Percentiles rank a stretch among this genome's conserved stretches.
Evolutionary conservation across 176 grass and related monocot genomes (phyloP).

Genomic region (Eleusine indica): DNA sequence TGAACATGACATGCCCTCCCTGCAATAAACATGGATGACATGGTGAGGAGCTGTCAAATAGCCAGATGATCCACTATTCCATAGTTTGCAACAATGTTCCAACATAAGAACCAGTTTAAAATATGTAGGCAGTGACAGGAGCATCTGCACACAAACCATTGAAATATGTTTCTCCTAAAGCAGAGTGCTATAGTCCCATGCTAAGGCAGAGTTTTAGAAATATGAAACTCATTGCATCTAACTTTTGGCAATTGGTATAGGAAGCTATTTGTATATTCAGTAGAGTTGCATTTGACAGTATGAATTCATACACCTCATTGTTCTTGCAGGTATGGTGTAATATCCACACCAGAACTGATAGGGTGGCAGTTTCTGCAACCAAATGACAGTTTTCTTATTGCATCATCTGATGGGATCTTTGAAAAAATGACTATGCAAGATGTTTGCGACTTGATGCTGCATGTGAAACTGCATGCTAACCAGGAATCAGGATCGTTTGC

Average conservation of each 20-base stretch:
- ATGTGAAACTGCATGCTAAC: conserved; percentile 54
- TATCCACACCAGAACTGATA: conserved; percentile 86
- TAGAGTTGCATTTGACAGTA: conserved; percentile 23
- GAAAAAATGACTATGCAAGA: conserved; percentile 93
- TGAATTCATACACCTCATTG: conserved; percentile 36
- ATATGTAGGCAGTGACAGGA: conserved; percentile 1
- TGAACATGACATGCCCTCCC: neutral
- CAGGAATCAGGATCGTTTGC: conserved; percentile 31
- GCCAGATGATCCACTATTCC: neutral
- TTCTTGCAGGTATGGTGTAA: conserved; percentile 80
- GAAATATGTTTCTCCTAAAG: neutral
- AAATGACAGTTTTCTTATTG: conserved; percentile 89
- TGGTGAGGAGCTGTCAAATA: neutral
- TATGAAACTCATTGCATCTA: neutral
- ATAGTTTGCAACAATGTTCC: neutral
- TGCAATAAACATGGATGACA: conserved; percentile 20
- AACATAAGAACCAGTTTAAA: neutral
- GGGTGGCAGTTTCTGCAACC: conserved; percentile 71
- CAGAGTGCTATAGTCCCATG: conserved; percentile 17
- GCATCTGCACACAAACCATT: neutral
- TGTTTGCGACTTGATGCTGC: conserved; percentile 76
- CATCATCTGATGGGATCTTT: conserved; percentile 82
- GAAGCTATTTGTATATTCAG: conserved; percentile 20
- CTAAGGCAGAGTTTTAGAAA: neutral
- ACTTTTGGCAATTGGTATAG: neutral